Evolutionary conservation across 2,329 filamentous ascomycete species (phyloP).

Genomic region (Pseudogymnoascus sp.): DNA sequence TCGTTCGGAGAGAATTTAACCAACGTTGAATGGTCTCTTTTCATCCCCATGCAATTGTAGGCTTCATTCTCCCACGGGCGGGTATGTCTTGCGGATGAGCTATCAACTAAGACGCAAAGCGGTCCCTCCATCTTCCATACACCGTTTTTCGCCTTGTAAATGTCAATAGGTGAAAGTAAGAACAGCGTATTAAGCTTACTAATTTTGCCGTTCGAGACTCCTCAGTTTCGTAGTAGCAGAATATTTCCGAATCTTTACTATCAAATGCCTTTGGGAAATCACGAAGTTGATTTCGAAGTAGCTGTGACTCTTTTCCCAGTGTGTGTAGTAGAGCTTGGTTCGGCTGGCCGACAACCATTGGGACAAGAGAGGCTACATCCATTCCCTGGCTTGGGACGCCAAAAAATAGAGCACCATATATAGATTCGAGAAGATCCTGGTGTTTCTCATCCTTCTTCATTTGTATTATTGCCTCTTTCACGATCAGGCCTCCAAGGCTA

Average conservation of each 20-base stretch:
- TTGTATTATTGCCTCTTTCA: constrained; percentile 19
- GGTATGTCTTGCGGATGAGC: background rate
- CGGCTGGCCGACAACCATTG: constrained; percentile 15
- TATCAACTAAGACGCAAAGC: background rate
- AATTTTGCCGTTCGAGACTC: constrained; percentile 13
- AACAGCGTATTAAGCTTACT: background rate
- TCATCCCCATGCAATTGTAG: constrained; percentile 3
- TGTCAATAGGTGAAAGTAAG: background rate
- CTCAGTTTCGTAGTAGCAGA: constrained; percentile 16
- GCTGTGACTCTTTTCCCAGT: constrained; percentile 11
- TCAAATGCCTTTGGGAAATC: constrained; percentile 13
- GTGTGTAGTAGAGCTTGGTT: constrained; percentile 13
- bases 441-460: constrained; percentile 9
- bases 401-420: constrained; percentile 16
- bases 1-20: constrained; percentile 12
- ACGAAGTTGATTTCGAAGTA: constrained; percentile 4
- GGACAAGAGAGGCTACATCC: constrained; percentile 14
- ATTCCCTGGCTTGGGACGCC: constrained; percentile 18
- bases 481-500: constrained; percentile 21
- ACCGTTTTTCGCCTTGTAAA: background rate
- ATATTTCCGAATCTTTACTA: constrained; percentile 11
- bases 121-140: constrained; percentile 9
- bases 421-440: background rate
- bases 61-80: background rate
- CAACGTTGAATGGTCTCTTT: constrained; percentile 11